Base-by-base conservation (phyloP, 805 yeast genomes). In the Wickerhamomyces canadensis region DNA sequence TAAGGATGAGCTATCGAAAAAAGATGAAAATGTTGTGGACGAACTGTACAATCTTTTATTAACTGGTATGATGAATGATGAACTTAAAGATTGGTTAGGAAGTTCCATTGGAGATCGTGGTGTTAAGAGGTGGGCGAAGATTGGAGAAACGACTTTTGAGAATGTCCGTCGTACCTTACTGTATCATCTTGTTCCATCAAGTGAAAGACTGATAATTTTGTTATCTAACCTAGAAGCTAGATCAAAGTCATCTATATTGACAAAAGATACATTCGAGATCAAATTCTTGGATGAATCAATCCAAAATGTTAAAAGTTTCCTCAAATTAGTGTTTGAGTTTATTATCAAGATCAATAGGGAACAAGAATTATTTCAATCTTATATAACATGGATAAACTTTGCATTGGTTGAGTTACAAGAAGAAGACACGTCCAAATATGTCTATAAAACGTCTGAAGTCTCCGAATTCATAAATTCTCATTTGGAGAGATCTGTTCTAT, bases 71-170 rank as follows among this genome's bases (percentile, higher is more conserved):
- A 63, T 79, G 40, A 67, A 76, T 1, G 65, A 61, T 12, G 57
- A 65, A 1, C 60, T 76, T 2, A 69, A 67, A 41, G 78, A 75
- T 38, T 83, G 79, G 78, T 61, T 84, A 51, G 67, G 74, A 17
- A 79, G 80, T 46, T 75, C 78, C 33, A 61, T 83, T 24, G 88
- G 85, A 0, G 87, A 80, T 43, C 62, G 83, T 43, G 84, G 84
- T 21, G 54, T 74, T 15, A 74, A 72, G 43, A 65, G 74, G 45
- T 73, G 86, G 73, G 58, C 61, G 3, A 69, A 67, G 36, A 35
- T 69, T 14, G 80, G 83, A 0, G 68, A 65, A 25, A 56, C 65
- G 2, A 62, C 71, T 12, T 80, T 72, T 49, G 81, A 78, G 30
- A 60, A 61, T 31, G 57, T 72, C 1, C 59, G 78, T 37, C 70